Conservation (phyloP, 2,329 filamentous ascomycete genomes). For the Stylonectria norvegica region DNA sequence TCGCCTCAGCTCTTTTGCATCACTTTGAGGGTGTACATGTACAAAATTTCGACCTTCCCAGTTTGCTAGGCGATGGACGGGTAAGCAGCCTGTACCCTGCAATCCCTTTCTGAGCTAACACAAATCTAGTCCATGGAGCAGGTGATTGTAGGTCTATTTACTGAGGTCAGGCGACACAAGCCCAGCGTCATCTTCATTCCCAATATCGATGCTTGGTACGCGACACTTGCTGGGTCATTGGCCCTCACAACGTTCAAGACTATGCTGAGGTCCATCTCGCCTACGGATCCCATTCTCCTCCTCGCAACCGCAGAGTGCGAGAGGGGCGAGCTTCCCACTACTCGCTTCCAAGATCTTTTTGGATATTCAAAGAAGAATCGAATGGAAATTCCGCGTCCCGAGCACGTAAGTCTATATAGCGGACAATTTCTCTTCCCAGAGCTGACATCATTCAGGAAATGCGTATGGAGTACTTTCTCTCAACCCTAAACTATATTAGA, state of each 20-base stretch:
- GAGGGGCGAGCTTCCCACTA: conserved; percentile 56
- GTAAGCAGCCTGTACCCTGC: conserved; percentile 42
- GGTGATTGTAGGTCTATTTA: conserved; percentile 84
- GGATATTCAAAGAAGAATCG: conserved; percentile 79
- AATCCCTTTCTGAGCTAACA: conserved; percentile 17
- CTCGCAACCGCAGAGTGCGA: conserved; percentile 78
- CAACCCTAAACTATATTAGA: conserved; percentile 70
- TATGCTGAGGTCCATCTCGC: conserved; percentile 76
- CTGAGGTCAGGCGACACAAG: conserved; percentile 89
- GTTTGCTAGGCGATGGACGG: conserved; percentile 78
- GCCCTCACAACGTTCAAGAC: conserved; percentile 79
- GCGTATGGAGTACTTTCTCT: conserved; percentile 78
- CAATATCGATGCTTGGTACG: conserved; percentile 83
- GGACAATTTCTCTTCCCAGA: too few relatives aligned
- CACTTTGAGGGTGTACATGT: conserved; percentile 93
- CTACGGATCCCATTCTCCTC: conserved; percentile 84
- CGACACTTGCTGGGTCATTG: conserved; percentile 57
- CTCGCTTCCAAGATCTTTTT: conserved; percentile 75
- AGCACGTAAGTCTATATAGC: conserved; percentile 48
- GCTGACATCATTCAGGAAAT: too few relatives aligned
- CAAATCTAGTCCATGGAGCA: conserved; percentile 67
- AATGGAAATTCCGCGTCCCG: conserved; percentile 66
- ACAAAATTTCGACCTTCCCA: conserved; percentile 88
- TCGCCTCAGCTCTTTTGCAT: conserved; percentile 80
- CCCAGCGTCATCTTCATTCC: conserved; percentile 95